Conservation (phyloP, 352 stramenopile species). For the Aphanomyces astaci region DNA sequence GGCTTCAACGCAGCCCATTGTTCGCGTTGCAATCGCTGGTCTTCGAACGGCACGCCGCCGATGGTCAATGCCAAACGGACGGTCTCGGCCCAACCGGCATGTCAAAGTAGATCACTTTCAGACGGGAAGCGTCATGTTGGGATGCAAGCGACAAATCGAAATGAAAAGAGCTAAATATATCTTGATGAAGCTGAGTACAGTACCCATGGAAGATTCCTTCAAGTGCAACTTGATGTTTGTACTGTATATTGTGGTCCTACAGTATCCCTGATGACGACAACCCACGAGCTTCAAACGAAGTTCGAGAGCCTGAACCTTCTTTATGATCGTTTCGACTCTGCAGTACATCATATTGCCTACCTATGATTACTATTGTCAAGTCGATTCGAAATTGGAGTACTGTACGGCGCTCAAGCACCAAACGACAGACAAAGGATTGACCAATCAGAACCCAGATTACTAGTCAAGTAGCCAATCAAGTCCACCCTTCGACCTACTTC, state of each 20-base stretch:
- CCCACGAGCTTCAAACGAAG: background rate
- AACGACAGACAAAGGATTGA: too few relatives aligned
- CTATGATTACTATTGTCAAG: too few relatives aligned
- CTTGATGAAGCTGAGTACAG: too few relatives aligned
- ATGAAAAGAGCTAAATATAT: too few relatives aligned
- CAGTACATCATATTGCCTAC: too few relatives aligned
- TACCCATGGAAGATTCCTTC: background rate
- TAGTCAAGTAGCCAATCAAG: too few relatives aligned
- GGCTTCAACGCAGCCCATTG: slow-evolving; percentile 31
- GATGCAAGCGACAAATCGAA: background rate
- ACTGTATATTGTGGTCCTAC: background rate
- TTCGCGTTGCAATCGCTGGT: slow-evolving; percentile 30
- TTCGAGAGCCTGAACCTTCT: background rate
- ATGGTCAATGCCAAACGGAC: slow-evolving; percentile 31
- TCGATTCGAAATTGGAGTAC: too few relatives aligned
- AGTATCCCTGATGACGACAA: background rate
- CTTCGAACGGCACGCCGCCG: slow-evolving; percentile 35
- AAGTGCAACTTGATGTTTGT: background rate
- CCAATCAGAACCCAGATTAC: too few relatives aligned
- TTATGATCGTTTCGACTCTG: too few relatives aligned
- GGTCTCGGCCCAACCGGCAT: slow-evolving; percentile 30
- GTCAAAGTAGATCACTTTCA: slow-evolving; percentile 38
- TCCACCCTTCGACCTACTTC: too few relatives aligned
- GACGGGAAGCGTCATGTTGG: background rate
- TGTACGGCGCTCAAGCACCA: too few relatives aligned